These are phyloP conservation scores for Blepharisma undulans DNA, from an alignment of 169 alveolate genomes.

Conservation along the genomic window DNA sequence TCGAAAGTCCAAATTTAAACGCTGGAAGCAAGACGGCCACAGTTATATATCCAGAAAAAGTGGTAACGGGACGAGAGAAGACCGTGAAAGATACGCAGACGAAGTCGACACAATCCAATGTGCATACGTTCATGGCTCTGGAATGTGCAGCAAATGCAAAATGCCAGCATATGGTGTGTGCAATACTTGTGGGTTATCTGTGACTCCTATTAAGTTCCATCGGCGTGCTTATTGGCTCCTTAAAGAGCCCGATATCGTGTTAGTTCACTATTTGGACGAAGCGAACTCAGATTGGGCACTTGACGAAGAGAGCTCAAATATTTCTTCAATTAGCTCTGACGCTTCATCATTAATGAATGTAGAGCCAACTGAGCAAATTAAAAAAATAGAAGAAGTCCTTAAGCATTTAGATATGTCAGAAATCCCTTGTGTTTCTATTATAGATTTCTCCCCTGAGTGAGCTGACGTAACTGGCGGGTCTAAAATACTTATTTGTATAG, in stretches of 20 bases:
- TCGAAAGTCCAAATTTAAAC: neutral
- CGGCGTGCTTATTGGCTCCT: slow-evolving; percentile 61
- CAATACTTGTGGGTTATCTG: neutral
- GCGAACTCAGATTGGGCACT: neutral
- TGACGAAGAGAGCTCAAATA: neutral
- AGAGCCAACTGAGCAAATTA: slow-evolving; percentile 12
- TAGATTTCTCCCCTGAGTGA: slow-evolving; percentile 73
- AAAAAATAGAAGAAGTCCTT: neutral
- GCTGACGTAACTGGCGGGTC: slow-evolving; percentile 67
- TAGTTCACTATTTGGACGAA: slow-evolving; percentile 60
- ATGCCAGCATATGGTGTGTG: neutral
- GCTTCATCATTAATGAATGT: neutral
- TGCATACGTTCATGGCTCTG: slow-evolving; percentile 44
- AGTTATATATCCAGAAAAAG: slow-evolving; percentile 44
- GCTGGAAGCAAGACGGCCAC: slow-evolving; percentile 61
- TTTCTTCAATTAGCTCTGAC: neutral
- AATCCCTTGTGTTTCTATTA: slow-evolving; percentile 21
- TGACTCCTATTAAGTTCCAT: slow-evolving; percentile 43
- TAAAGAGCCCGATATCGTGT: slow-evolving; percentile 39
- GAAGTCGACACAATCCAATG: slow-evolving; percentile 44
- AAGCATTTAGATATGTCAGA: neutral
- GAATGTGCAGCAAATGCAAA: slow-evolving; percentile 14
- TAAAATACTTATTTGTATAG: slow-evolving; percentile 54
- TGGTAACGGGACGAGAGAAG: slow-evolving; percentile 46
- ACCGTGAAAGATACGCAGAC: slow-evolving; percentile 43